These are phyloP conservation scores for Didymella exigua DNA, from an alignment of 2,329 filamentous ascomycete genomes.

Conservation along the genomic window DNA sequence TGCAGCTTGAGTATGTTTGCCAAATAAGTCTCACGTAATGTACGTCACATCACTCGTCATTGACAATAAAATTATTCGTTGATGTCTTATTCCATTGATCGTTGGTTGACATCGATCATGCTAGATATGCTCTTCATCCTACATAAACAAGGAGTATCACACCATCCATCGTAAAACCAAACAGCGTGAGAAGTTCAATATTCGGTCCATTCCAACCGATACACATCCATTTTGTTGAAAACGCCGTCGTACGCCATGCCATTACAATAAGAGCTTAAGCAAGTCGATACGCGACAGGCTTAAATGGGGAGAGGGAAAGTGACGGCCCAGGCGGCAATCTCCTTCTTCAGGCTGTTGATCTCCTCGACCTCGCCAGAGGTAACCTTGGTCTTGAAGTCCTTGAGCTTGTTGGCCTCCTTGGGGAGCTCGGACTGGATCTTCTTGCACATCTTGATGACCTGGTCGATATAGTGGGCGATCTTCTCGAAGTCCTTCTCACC, in stretches of 20 bases:
- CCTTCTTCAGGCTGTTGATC: constrained; percentile 84
- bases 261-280: constrained; percentile 5
- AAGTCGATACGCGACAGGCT: neutral
- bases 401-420: constrained; percentile 98
- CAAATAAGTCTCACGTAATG: too few relatives aligned
- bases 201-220: constrained; percentile 19
- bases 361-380: constrained; percentile 76
- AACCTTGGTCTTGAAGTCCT: constrained; percentile 98
- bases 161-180: constrained; percentile 13
- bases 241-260: constrained; percentile 26
- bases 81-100: constrained; percentile 12
- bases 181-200: constrained; percentile 36
- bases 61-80: neutral
- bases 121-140: constrained; percentile 10
- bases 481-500: constrained; percentile 79
- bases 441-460: constrained; percentile 86
- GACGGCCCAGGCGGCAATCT: constrained; percentile 85
- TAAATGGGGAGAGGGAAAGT: constrained; percentile 90
- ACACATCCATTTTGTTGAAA: constrained; percentile 36
- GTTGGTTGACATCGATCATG: constrained; percentile 23
- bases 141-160: constrained; percentile 19
- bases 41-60: neutral
- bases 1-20: too few relatives aligned
- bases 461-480: constrained; percentile 87
- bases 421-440: constrained; percentile 82